Conservation (phyloP, 441 rosid species). For the Populus hybrid region DNA sequence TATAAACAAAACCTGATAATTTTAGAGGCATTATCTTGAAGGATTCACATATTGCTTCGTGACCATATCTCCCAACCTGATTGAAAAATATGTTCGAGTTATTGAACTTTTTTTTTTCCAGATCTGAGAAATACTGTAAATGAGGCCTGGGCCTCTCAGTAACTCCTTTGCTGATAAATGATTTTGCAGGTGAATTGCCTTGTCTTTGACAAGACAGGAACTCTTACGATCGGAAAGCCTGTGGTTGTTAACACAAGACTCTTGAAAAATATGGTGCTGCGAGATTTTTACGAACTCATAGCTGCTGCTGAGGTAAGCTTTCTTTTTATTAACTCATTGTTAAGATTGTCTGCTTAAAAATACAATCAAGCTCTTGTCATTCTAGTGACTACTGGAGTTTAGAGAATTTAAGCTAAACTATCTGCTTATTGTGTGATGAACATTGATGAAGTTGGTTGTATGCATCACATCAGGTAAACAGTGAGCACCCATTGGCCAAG, state of each 20-base stretch:
- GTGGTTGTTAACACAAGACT: slow-evolving; percentile 71
- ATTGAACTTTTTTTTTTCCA: neutral
- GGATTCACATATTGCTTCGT: neutral
- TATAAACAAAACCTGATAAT: neutral
- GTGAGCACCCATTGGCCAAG: slow-evolving; percentile 91
- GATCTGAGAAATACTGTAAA: neutral
- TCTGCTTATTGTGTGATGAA: neutral
- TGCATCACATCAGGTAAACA: slow-evolving; percentile 52
- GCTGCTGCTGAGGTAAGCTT: slow-evolving; percentile 78
- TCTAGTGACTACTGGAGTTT: neutral
- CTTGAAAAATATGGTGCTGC: slow-evolving; percentile 55
- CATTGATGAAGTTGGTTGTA: neutral
- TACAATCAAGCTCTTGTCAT: neutral
- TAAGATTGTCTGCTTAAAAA: neutral
- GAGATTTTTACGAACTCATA: slow-evolving; percentile 70
- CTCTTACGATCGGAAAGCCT: slow-evolving; percentile 87
- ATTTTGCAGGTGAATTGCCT: slow-evolving; percentile 70
- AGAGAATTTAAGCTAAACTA: neutral
- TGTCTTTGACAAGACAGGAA: slow-evolving; percentile 95
- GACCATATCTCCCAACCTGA: neutral
- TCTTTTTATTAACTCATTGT: slow-evolving; percentile 5
- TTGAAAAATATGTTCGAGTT: neutral
- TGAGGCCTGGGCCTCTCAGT: neutral
- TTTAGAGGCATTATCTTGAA: neutral
- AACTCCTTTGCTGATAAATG: slow-evolving; percentile 1